Evolutionary conservation across 2,329 filamentous ascomycete species (phyloP).

Genomic region (Diplocarpon rosae): DNA sequence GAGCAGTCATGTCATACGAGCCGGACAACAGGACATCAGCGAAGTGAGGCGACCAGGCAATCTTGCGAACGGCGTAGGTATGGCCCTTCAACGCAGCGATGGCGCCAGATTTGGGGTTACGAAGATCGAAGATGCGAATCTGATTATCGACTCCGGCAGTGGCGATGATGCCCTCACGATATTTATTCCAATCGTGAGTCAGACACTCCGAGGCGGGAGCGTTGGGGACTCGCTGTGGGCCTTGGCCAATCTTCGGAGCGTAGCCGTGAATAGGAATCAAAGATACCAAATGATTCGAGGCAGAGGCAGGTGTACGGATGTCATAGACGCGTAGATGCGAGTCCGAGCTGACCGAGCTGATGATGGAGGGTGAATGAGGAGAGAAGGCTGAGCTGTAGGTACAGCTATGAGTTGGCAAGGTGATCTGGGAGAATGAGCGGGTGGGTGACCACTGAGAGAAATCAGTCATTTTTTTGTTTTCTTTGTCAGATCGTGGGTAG

Average conservation of each 20-base stretch:
- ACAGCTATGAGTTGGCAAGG: conserved; percentile 83
- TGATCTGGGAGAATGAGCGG: conserved; percentile 62
- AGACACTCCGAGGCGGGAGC: conserved; percentile 54
- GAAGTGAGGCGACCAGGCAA: conserved; percentile 92
- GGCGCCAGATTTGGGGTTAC: conserved; percentile 63
- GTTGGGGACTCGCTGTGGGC: conserved; percentile 21
- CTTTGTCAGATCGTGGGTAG: conserved; percentile 4
- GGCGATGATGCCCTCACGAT: conserved; percentile 72
- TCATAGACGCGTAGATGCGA: conserved; percentile 86
- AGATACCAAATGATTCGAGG: conserved; percentile 76
- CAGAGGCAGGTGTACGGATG: conserved; percentile 72
- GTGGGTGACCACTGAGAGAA: conserved; percentile 66
- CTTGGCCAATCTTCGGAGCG: conserved; percentile 27
- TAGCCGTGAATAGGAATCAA: conserved; percentile 73
- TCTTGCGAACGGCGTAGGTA: conserved; percentile 75
- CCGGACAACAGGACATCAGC: conserved; percentile 77
- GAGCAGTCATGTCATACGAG: conserved; percentile 96
- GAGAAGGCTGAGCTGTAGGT: conserved; percentile 90
- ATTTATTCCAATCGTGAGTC: conserved; percentile 99
- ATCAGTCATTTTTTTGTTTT: conserved; percentile 2
- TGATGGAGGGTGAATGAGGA: conserved; percentile 72
- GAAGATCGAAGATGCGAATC: conserved; percentile 83
- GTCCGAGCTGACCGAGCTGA: conserved; percentile 83
- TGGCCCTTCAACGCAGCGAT: conserved; percentile 69
- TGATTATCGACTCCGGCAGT: conserved; percentile 80